Evolutionary conservation across 495 filamentous ascomycete genomes (phyloP), one percentile per base, ranked within the genome.

Genomic region (Lepidopterella palustris): DNA sequence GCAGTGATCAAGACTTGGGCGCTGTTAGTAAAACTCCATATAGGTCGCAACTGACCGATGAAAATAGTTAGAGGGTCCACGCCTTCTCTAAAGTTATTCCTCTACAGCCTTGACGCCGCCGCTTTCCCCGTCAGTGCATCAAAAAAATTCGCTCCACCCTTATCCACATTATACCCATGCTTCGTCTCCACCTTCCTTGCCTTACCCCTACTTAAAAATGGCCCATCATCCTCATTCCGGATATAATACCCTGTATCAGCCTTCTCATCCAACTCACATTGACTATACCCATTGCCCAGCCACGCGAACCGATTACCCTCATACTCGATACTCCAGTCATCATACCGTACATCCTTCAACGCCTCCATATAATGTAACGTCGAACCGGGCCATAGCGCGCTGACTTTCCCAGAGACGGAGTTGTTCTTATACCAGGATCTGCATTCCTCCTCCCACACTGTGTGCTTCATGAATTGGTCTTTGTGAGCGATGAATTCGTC

Each of bases 401-500:
- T 74, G 64, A 73, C 62, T 23, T 61, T 60, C 20, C 64, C 63
- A n/a, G n/a, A n/a, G 21, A 61, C 61, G 5, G 59, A 73, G 53
- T 69, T 56, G 11, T 70, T 71, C 59, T 80, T 82, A 62, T 83
- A 82, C 79, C 79, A 82, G n/a, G 77, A 79, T 15, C 76, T 73
- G 57, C 81, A 83, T 15, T 75, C 68, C 31, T 71, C 62, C 4
- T 70, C 64, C 67, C 78, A 83, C 0, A 80, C 76, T 1, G 76
- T 80, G 20, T 68, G 66, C 10, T 71, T 58, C 61, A 81, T 78
- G 59, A 79, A 81, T 21, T 72, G 64, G 58, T 80, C 74, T 49
- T 77, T 77, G 55, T 79, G 73, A 13, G 53, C 58, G 11, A 74
- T 76, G 56, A 84, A 81, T 5, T 71, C 73, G 24, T 67, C 57